Evolutionary conservation across 768 basidiomycete species (phyloP).

Genomic region (Leucocoprinus birnbaumii): DNA sequence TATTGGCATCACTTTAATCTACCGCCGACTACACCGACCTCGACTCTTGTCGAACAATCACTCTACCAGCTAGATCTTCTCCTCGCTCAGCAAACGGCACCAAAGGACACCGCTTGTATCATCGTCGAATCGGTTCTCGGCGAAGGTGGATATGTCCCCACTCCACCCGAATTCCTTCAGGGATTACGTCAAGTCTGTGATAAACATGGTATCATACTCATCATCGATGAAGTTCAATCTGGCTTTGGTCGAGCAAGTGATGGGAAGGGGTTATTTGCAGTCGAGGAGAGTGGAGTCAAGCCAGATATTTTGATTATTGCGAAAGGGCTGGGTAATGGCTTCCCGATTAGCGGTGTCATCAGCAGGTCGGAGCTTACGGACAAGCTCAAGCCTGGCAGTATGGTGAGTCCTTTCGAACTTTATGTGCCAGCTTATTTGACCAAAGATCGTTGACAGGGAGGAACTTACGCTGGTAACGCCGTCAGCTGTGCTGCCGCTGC

Average conservation of each 20-base stretch:
- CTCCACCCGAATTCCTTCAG: constrained; percentile 74
- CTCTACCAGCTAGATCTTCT: constrained; percentile 83
- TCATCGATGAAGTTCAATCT: constrained; percentile 85
- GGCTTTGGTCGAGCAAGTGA: constrained; percentile 88
- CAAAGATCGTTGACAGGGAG: constrained; percentile 53
- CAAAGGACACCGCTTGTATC: constrained; percentile 89
- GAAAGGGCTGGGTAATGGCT: constrained; percentile 92
- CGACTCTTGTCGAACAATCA: constrained; percentile 57
- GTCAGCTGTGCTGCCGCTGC: constrained; percentile 90
- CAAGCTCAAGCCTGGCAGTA: constrained; percentile 71
- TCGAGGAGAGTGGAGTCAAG: constrained; percentile 78
- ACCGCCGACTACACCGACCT: constrained; percentile 48
- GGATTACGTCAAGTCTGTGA: constrained; percentile 87
- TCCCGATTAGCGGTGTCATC: constrained; percentile 87
- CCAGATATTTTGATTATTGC: constrained; percentile 91
- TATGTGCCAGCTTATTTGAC: not conserved
- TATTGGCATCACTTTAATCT: constrained; percentile 88
- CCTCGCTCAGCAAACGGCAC: constrained; percentile 72
- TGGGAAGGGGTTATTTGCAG: constrained; percentile 59
- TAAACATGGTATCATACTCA: constrained; percentile 78
- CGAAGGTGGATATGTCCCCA: constrained; percentile 94
- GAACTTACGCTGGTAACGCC: constrained; percentile 91
- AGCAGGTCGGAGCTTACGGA: constrained; percentile 81
- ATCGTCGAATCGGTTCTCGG: constrained; percentile 91
- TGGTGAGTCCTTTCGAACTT: constrained; percentile 43